A percentile compares a stretch with the other conserved stretches of the same genome.
Evolutionary conservation across 495 filamentous ascomycete species (phyloP).

Genomic region (Cercophora scortea): DNA sequence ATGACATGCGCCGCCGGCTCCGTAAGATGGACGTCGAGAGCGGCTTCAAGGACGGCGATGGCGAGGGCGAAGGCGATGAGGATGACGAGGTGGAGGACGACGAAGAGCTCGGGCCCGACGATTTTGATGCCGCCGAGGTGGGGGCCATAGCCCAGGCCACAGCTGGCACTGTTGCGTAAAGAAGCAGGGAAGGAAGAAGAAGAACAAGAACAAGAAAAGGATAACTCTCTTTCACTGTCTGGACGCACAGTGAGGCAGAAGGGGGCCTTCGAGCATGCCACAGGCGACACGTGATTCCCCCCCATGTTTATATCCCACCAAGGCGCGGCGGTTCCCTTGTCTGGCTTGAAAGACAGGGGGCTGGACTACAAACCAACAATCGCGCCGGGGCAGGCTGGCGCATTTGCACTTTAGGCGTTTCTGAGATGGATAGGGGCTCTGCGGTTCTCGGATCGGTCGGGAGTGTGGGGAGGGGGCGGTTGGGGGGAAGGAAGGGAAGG

Average conservation of each 20-base stretch:
- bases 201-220: too few relatives aligned
- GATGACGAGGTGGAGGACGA: conserved; percentile 29
- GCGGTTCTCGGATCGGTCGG: neutral
- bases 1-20: conserved; percentile 66
- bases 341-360: neutral
- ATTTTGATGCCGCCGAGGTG: too few relatives aligned
- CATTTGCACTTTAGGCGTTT: conserved; percentile 18
- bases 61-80: conserved; percentile 34
- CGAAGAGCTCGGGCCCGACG: conserved; percentile 14
- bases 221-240: too few relatives aligned
- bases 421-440: neutral
- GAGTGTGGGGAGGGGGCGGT: neutral
- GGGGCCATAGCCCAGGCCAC: too few relatives aligned
- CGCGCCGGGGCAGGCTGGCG: neutral
- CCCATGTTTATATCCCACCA: too few relatives aligned
- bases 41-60: conserved; percentile 49
- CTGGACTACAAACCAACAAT: neutral
- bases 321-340: too few relatives aligned
- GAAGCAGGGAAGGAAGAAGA: neutral
- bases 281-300: too few relatives aligned
- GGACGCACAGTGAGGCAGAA: too few relatives aligned
- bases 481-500: neutral
- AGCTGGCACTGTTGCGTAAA: neutral
- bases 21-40: conserved; percentile 52
- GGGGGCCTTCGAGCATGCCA: too few relatives aligned